Evolutionary conservation across 2,329 filamentous ascomycete genomes (phyloP).

Genomic region (Botrytis sinoallii): DNA sequence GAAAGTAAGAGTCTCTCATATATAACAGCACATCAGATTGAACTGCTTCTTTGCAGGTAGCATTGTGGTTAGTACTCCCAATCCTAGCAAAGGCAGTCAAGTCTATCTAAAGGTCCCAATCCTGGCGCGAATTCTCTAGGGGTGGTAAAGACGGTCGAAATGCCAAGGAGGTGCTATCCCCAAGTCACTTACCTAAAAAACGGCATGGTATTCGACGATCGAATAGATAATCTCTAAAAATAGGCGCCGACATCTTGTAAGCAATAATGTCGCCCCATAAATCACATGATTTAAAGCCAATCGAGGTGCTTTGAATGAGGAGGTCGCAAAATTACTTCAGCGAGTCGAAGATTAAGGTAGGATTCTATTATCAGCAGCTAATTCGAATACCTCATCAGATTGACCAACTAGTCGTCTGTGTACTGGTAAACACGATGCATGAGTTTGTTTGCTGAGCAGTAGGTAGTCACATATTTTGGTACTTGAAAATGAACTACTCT

Average conservation of each 20-base stretch:
- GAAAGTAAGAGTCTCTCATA: background rate
- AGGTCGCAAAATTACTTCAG: background rate
- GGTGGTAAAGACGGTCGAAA: background rate
- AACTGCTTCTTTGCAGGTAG: background rate
- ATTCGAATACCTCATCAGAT: background rate
- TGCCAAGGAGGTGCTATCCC: conserved; percentile 5
- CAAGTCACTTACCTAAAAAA: background rate
- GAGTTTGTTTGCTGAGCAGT: background rate
- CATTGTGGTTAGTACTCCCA: background rate
- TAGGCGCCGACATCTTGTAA: background rate
- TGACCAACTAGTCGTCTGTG: conserved; percentile 1
- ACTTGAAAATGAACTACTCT: background rate
- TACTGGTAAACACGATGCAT: background rate
- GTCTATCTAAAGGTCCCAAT: conserved; percentile 15
- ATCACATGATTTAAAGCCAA: conserved; percentile 7
- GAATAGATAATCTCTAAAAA: background rate
- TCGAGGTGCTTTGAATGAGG: background rate
- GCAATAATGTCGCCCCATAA: background rate
- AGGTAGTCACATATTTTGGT: background rate
- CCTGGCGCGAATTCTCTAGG: conserved; percentile 14
- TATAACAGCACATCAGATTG: background rate
- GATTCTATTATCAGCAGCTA: background rate
- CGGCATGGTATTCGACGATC: background rate
- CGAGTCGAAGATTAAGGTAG: conserved; percentile 4
- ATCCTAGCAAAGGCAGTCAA: conserved; percentile 9